Evolutionary conservation across 1,284 basidiomycete genomes (phyloP), one percentile per base, ranked within the genome.

Genomic region (Xerocomus cyaneibrunnescens): DNA sequence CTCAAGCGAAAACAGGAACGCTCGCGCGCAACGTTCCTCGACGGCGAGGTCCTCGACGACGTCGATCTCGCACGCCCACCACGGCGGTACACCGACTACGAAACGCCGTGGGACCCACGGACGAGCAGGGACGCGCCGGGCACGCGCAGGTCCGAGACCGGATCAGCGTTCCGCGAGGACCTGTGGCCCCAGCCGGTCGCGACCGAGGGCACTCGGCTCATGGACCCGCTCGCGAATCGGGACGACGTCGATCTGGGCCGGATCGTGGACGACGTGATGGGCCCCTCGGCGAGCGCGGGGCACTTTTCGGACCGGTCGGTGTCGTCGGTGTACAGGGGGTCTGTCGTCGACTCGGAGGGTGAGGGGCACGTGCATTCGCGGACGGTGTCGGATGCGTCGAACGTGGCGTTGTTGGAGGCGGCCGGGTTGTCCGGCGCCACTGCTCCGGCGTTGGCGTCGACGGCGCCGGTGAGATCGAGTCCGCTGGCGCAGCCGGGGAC

Each of bases 181-280:
- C 69, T 80, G 3, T 79, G 77, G 76, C 76, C 75, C 5, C 77
- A 76, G 0, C 77, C 35, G 28, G 13, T 19, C 4, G 35, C 78
- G 1, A 60, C 60, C 22, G 71, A 75, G 34, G 62, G 56, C 27
- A 71, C 63, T 27, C 64, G 64, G 2, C 68, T 81, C 48, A 70
- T 76, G 46, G 80, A 81, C 57, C 77, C 78, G 2, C 56, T 73
- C 21, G 57, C 62, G 0, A 59, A 61, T 9, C 10, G 4, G 13
- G 34, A 50, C 21, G 41, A 79, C 46, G 65, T 81, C 21, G 62
- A 54, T 23, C 39, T 59, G 3, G 49, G 61, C 8, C 62, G 64
- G 7, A 80, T 82, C 54, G 72, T 82, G 12, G 75, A 79, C 47
- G 73, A 78, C 46, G 73, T 81, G 5, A 81, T 82, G 80, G 80